Conservation (phyloP, 441 rosid species). For the Geranium incanum region DNA sequence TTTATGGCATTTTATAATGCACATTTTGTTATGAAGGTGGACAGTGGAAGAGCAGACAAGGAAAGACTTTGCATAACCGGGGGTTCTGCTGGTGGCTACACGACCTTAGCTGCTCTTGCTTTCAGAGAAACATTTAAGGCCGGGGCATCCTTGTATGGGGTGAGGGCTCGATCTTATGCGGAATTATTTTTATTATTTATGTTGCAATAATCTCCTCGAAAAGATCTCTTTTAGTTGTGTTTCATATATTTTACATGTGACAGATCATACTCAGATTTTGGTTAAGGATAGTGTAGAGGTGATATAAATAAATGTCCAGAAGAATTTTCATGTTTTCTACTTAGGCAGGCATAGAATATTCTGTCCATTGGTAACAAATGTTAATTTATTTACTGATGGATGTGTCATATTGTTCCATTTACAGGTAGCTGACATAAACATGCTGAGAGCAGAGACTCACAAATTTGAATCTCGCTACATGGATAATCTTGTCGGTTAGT, state of each 20-base stretch:
- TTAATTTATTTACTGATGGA: background rate
- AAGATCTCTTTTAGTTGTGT: background rate
- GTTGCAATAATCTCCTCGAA: background rate
- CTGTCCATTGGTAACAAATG: background rate
- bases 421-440: constrained; percentile 70
- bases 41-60: constrained; percentile 60
- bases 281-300: background rate
- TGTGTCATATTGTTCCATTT: background rate
- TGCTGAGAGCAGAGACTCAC: constrained; percentile 69
- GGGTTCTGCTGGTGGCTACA: constrained; percentile 93
- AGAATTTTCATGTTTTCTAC: background rate
- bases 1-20: background rate
- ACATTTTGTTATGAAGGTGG: constrained; percentile 46
- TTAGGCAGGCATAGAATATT: background rate
- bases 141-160: constrained; percentile 86
- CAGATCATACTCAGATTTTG: background rate
- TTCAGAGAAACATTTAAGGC: constrained; percentile 77
- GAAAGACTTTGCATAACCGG: constrained; percentile 80
- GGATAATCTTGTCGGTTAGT: constrained; percentile 86
- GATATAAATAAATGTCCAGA: background rate
- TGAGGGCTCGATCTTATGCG: constrained; percentile 33
- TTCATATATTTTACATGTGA: background rate
- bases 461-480: constrained; percentile 78
- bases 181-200: background rate
- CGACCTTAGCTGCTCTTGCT: constrained; percentile 83